Evolutionary conservation across 257 asterid species (phyloP), one percentile per base, ranked within the genome.

Genomic region (Verbena officinalis): DNA sequence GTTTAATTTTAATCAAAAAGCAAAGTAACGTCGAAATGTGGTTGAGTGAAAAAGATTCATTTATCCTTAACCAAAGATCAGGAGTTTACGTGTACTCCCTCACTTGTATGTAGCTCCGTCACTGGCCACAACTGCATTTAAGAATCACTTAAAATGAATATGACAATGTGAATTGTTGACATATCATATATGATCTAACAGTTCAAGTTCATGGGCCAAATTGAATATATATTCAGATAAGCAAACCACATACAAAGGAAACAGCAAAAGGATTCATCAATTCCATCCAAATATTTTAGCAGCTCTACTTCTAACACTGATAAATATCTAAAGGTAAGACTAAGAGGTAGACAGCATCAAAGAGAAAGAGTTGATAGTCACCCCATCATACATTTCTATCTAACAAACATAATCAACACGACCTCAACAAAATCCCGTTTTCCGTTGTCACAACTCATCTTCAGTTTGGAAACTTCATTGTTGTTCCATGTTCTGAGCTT

Each of bases 351-450:
- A 22, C 49, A 16, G 34, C 51, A 33, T 16, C 68, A 43, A 52
- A 43, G 19, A 3, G 50, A 24, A 15, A 20, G 33, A 54, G 55
- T 42, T 46, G 68, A 30, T 3, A 40, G 48, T 68, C 60, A 21
- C 13, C 23, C 22, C 65, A 36, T 33, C 49, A 31, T 49, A 52
- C 68, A 58, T 69, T 62, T 52, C 36, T 12, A 68, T 19, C 44
- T 49, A 30, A 48, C 24, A 24, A 69, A 49, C 38, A 56, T 42
- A 49, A 51, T 68, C 71, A 62, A 42, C 60, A 64, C 55, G 62
- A 51, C 56, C 75, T 56, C 62, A 62, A 62, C 57, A 61, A 59
- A 23, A 46, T 54, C 57, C 43, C 77, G 13, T 31, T 64, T 30
- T 62, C 12, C 43, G 13, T 38, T 2, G 13, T 38, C 43, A 0